Conservation (phyloP, 805 yeast species). For the Blastobotrys attinorum region DNA sequence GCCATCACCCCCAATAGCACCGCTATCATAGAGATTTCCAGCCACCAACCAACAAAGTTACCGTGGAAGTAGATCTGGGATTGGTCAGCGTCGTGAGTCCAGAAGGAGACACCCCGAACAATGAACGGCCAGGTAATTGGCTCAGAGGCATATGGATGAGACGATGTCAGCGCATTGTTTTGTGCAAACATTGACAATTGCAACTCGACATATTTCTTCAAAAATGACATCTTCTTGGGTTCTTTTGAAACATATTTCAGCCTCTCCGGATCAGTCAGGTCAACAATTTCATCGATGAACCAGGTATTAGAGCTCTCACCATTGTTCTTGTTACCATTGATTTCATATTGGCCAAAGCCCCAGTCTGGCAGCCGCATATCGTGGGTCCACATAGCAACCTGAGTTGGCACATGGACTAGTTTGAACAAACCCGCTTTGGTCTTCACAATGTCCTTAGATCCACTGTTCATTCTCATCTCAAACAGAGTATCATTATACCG, state of each 20-base stretch:
- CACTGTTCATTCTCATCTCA: slow-evolving; percentile 55
- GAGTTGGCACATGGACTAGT: slow-evolving; percentile 73
- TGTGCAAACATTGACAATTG: slow-evolving; percentile 87
- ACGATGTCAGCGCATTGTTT: slow-evolving; percentile 76
- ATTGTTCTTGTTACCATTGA: slow-evolving; percentile 85
- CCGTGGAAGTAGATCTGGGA: slow-evolving; percentile 87
- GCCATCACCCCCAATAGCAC: slow-evolving; percentile 54
- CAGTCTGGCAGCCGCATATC: slow-evolving; percentile 86
- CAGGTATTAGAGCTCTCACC: slow-evolving; percentile 63
- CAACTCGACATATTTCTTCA: slow-evolving; percentile 81
- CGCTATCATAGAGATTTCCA: slow-evolving; percentile 58
- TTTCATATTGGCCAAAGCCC: slow-evolving; percentile 89
- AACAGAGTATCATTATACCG: slow-evolving; percentile 71
- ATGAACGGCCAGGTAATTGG: slow-evolving; percentile 91
- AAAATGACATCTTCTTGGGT: slow-evolving; percentile 59
- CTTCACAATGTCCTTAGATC: slow-evolving; percentile 45
- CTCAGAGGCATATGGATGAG: slow-evolving; percentile 92
- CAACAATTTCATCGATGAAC: slow-evolving; percentile 64
- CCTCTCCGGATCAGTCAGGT: slow-evolving; percentile 54
- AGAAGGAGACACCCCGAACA: slow-evolving; percentile 87
- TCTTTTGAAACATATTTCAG: slow-evolving; percentile 55
- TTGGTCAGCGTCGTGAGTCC: slow-evolving; percentile 58
- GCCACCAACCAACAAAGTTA: slow-evolving; percentile 86
- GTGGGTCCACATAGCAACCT: slow-evolving; percentile 93
- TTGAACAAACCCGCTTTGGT: slow-evolving; percentile 65